Conservation (phyloP, 352 stramenopile genomes). For the Phytophthora sansomeana region DNA sequence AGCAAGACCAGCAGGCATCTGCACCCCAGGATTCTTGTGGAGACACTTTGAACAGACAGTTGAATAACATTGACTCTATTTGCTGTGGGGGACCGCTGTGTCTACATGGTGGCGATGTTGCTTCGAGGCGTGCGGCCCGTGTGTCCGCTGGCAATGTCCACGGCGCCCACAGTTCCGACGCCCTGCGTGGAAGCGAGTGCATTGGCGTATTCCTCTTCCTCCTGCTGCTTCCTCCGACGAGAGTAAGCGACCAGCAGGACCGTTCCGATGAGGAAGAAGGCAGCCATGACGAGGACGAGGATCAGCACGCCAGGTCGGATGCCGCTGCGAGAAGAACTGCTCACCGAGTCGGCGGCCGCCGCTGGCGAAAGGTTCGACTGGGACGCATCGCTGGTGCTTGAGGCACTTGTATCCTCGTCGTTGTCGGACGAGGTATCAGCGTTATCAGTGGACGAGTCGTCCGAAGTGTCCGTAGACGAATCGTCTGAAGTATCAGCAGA, state of each 20-base stretch:
- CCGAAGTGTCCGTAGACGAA: conserved; percentile 7
- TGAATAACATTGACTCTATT: conserved; percentile 34
- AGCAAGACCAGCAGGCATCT: background rate
- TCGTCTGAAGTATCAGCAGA: conserved; percentile 4
- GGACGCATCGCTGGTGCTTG: conserved; percentile 16
- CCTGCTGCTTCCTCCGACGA: conserved; percentile 68
- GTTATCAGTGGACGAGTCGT: conserved; percentile 9
- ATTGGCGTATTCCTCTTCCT: conserved; percentile 45
- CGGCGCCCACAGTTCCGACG: conserved; percentile 21
- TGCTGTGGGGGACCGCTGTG: background rate
- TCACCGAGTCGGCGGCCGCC: conserved; percentile 17
- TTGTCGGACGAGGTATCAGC: conserved; percentile 18
- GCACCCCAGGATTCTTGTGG: too few species aligned
- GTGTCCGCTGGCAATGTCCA: conserved; percentile 26
- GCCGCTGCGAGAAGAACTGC: conserved; percentile 27
- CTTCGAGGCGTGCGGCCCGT: conserved; percentile 60
- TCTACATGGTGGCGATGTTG: conserved; percentile 76
- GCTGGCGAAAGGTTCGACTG: conserved; percentile 5
- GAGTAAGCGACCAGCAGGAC: conserved; percentile 68
- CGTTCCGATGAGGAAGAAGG: conserved; percentile 63
- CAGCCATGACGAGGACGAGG: conserved; percentile 64
- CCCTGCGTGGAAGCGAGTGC: conserved; percentile 46
- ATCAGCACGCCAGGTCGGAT: conserved; percentile 62
- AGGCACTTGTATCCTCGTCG: conserved; percentile 1
- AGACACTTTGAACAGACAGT: too few species aligned